These are phyloP conservation scores for Conoideocrella luteorostrata DNA, from an alignment of 2,329 filamentous ascomycete genomes.

Conservation along the genomic window DNA sequence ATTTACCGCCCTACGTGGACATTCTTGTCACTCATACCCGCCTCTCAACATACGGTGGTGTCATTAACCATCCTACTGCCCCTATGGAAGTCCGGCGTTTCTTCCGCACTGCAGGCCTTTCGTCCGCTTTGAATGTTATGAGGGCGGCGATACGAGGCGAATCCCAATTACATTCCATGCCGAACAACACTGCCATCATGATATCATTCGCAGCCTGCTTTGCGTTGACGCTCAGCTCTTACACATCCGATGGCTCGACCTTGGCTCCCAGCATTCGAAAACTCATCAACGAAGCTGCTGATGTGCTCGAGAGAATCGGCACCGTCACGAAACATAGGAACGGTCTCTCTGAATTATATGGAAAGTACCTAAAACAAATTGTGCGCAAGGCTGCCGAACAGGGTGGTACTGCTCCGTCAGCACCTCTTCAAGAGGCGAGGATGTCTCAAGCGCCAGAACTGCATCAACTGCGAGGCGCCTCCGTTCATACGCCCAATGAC, in stretches of 20 bases:
- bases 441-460: slow-evolving; percentile 9
- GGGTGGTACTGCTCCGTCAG: slow-evolving; percentile 2
- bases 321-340: slow-evolving; percentile 59
- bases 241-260: slow-evolving; percentile 49
- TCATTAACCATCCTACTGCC: slow-evolving; percentile 68
- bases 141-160: slow-evolving; percentile 68
- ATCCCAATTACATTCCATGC: slow-evolving; percentile 64
- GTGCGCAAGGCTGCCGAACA: slow-evolving; percentile 28
- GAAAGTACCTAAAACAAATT: slow-evolving; percentile 38
- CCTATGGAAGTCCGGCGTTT: slow-evolving; percentile 65
- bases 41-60: slow-evolving; percentile 66
- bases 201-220: slow-evolving; percentile 69
- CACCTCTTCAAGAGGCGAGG: slow-evolving; percentile 3
- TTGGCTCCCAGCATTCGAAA: slow-evolving; percentile 57
- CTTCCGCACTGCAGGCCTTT: slow-evolving; percentile 65
- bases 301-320: slow-evolving; percentile 63
- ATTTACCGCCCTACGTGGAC: slow-evolving; percentile 66
- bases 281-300: slow-evolving; percentile 62
- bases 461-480: slow-evolving; percentile 10
- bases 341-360: slow-evolving; percentile 52
- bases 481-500: slow-evolving; percentile 14
- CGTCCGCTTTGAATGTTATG: slow-evolving; percentile 68
- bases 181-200: slow-evolving; percentile 74
- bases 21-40: slow-evolving; percentile 68
- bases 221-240: slow-evolving; percentile 56